Evolutionary conservation across 345 rosid species (phyloP), one percentile per base, ranked within the genome.

Genomic region (Acer campestre): DNA sequence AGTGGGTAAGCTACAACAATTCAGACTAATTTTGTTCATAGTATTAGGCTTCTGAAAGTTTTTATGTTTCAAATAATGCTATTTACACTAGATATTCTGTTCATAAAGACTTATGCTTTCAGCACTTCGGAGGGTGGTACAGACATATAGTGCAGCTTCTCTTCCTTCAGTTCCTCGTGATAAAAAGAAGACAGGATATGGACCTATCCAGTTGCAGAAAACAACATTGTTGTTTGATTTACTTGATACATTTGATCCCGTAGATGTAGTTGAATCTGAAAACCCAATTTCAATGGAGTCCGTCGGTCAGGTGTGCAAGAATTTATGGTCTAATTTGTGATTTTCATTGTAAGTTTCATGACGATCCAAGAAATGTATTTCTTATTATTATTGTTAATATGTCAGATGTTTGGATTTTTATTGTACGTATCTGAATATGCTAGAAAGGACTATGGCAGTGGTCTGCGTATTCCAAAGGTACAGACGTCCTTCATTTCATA

Each of bases 331-430:
- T 25, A 25, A 7, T 55, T 46, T 49, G 20, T 12, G 23, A 40
- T 58, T 58, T 44, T 73, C 71, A 59, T 46, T 49, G 20, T 12
- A n/a, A 40, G 65, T 58, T 44, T 73, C 71, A 59, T 46, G 17
- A 11, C 31, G 23, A 68, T 66, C 12, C 44, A 73, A 80, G n/a
- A 71, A 59, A 4, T 7, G 63, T 59, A 59, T 22, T 59, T 59
- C 63, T 59, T 70, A 66, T n/a, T 42, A 81, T 61, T 14, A 7
- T 25, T 58, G 66, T 64, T 73, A 27, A 13, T 48, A 17, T 73
- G 70, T 80, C 87, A 95, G 98, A 93, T 90, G 97, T 93, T 90
- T 58, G 99, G 98, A 64, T 93, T 92, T 83, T 80, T 93, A 68
- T 64, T 92, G 40, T 95, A 95, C 84, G 88, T 82, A 78, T 85